Conservation (phyloP, 2,329 filamentous ascomycete species). For the Nigrospora sphaerica region DNA sequence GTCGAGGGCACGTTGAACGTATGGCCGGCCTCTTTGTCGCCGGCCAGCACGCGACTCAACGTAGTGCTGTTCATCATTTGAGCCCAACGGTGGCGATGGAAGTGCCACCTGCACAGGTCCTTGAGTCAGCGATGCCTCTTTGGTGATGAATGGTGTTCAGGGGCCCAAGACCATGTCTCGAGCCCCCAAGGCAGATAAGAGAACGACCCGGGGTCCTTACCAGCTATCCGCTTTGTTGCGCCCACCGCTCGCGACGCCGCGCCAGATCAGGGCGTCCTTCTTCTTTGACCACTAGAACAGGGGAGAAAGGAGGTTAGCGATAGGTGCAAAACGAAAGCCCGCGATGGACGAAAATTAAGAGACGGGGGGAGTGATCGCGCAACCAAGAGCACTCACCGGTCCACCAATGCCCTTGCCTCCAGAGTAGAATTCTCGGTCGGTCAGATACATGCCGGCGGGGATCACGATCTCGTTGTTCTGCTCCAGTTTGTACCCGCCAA, state of each 20-base stretch:
- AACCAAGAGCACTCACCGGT: conserved; percentile 5
- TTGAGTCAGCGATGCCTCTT: too few relatives aligned
- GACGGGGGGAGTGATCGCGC: too few relatives aligned
- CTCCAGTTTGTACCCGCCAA: conserved; percentile 55
- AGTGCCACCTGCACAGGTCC: conserved; percentile 40
- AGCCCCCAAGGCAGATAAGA: too few relatives aligned
- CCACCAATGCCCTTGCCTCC: conserved; percentile 47
- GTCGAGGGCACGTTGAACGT: conserved; percentile 38
- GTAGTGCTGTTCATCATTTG: conserved; percentile 59
- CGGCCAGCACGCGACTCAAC: conserved; percentile 37
- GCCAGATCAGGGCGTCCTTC: conserved; percentile 49
- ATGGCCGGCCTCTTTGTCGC: conserved; percentile 23
- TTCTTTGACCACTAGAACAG: conserved; percentile 44
- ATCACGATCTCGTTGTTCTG: conserved; percentile 59
- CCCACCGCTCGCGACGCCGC: conserved; percentile 56
- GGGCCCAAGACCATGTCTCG: too few relatives aligned
- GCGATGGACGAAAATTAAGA: too few relatives aligned
- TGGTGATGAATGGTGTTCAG: too few relatives aligned
- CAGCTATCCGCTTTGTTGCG: conserved; percentile 40
- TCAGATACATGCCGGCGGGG: conserved; percentile 57
- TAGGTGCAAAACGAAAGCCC: too few relatives aligned
- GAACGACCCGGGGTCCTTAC: neutral
- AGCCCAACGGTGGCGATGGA: conserved; percentile 62
- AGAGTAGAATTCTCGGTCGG: conserved; percentile 46
- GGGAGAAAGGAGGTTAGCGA: too few relatives aligned